phyloP scores from a whole-genome alignment of 805 yeast genomes.

The Metschnikowia kunwiensis region DNA sequence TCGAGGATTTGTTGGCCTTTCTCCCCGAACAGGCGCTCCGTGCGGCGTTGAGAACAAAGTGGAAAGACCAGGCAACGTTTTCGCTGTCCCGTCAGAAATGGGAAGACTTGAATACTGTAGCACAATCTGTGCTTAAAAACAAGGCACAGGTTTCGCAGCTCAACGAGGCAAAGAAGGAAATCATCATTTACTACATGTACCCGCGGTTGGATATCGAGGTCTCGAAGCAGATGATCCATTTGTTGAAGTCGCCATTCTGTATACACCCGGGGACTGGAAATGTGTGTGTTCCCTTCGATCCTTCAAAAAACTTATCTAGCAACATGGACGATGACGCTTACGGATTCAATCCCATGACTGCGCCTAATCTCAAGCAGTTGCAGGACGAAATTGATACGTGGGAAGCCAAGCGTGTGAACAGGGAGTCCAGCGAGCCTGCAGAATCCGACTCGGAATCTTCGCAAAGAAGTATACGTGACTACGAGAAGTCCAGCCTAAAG shows the following conservation, averaged over 20 bases:
- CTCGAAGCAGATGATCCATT: slow-evolving; percentile 82
- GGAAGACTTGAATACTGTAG: slow-evolving; percentile 65
- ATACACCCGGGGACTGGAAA: slow-evolving; percentile 95
- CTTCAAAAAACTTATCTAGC: slow-evolving; percentile 34
- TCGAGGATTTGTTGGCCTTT: slow-evolving; percentile 56
- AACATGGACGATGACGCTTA: slow-evolving; percentile 36
- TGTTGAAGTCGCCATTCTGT: slow-evolving; percentile 94
- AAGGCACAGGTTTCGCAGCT: slow-evolving; percentile 46
- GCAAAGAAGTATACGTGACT: slow-evolving; percentile 37
- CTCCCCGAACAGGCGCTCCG: slow-evolving; percentile 60
- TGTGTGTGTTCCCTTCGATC: slow-evolving; percentile 86
- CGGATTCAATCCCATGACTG: slow-evolving; percentile 72
- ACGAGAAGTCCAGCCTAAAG: slow-evolving; percentile 64
- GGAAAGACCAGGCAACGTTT: slow-evolving; percentile 42
- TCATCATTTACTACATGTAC: slow-evolving; percentile 74
- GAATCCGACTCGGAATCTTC: slow-evolving; percentile 17
- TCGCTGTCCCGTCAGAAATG: slow-evolving; percentile 64
- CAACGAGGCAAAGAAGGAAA: slow-evolving; percentile 75
- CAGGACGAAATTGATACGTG: slow-evolving; percentile 60
- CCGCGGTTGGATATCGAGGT: slow-evolving; percentile 95
- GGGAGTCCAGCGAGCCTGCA: slow-evolving; percentile 26
- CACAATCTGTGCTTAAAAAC: slow-evolving; percentile 44
- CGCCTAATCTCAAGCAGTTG: slow-evolving; percentile 69
- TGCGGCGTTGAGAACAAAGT: slow-evolving; percentile 50
- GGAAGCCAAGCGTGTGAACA: slow-evolving; percentile 34